Evolutionary conservation across 2,329 filamentous ascomycete genomes (phyloP).

Genomic region (Epichloe scottii): DNA sequence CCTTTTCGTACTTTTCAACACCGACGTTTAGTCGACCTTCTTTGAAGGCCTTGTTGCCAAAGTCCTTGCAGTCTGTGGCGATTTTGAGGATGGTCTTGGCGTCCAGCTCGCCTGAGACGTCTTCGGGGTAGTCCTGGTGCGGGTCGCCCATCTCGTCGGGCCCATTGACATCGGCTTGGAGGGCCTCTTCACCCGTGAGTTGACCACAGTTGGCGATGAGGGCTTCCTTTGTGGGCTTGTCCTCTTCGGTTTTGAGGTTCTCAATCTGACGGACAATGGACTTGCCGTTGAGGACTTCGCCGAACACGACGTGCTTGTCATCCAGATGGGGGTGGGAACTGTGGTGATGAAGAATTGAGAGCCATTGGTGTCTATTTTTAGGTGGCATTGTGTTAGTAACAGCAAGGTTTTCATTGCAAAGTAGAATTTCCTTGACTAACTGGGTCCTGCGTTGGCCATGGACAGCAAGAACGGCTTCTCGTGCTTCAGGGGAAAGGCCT

Average conservation of each 20-base stretch:
- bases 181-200: constrained; percentile 58
- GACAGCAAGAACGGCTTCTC: constrained; percentile 86
- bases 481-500: constrained; percentile 89
- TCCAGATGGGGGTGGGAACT: constrained; percentile 86
- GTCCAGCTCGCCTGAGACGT: constrained; percentile 51
- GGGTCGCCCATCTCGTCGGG: constrained; percentile 76
- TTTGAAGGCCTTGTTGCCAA: constrained; percentile 90
- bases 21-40: constrained; percentile 54
- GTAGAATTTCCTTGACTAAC: constrained; percentile 32
- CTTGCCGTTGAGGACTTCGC: constrained; percentile 87
- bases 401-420: too few relatives aligned
- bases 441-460: constrained; percentile 95
- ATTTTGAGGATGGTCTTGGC: constrained; percentile 64
- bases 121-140: constrained; percentile 94
- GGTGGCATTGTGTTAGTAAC: constrained; percentile 3
- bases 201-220: constrained; percentile 77
- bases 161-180: constrained; percentile 51
- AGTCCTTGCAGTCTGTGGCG: constrained; percentile 75
- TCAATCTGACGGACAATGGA: constrained; percentile 83
- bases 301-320: constrained; percentile 94
- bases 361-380: constrained; percentile 65
- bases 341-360: constrained; percentile 98
- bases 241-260: constrained; percentile 59
- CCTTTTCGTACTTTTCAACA: constrained; percentile 91
- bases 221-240: constrained; percentile 66